phyloP scores from a whole-genome alignment of 805 yeast species.

The Metschnikowia shivogae region DNA sequence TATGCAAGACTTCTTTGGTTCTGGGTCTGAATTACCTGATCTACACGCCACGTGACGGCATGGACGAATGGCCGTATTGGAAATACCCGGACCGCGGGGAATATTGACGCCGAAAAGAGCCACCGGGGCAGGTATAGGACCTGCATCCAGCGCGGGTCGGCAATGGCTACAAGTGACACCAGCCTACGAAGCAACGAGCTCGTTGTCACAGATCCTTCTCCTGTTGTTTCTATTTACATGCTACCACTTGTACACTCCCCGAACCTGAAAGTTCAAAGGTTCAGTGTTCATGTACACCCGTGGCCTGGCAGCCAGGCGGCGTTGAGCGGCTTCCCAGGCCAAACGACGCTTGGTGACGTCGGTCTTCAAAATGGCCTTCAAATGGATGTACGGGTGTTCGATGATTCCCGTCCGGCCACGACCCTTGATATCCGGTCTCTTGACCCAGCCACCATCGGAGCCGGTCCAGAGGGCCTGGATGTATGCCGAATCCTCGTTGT shows the following conservation, averaged over 20 bases:
- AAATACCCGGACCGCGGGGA: no score
- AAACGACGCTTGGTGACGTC: constrained; percentile 59
- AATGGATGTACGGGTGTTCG: constrained; percentile 72
- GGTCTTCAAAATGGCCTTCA: constrained; percentile 71
- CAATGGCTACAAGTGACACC: no score
- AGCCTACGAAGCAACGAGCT: not conserved
- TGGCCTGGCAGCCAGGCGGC: constrained; percentile 49
- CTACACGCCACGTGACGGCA: no score
- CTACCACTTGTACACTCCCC: constrained; percentile 42
- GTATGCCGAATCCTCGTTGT: constrained; percentile 59
- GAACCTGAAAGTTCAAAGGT: constrained; percentile 40
- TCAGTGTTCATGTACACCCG: constrained; percentile 43
- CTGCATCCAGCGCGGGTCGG: no score
- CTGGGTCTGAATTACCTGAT: no score
- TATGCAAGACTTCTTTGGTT: no score
- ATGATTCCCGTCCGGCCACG: constrained; percentile 86
- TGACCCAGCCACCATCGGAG: constrained; percentile 72
- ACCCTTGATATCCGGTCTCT: constrained; percentile 77
- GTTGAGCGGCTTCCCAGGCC: constrained; percentile 53
- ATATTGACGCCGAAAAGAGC: no score
- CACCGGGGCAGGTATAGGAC: no score
- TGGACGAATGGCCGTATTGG: no score
- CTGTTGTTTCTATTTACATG: not conserved
- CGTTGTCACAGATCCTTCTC: not conserved
- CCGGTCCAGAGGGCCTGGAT: constrained; percentile 88